Evolutionary conservation across 352 stramenopile species (phyloP), one percentile per base, ranked within the genome.

Genomic region (Pythium utonaiense): DNA sequence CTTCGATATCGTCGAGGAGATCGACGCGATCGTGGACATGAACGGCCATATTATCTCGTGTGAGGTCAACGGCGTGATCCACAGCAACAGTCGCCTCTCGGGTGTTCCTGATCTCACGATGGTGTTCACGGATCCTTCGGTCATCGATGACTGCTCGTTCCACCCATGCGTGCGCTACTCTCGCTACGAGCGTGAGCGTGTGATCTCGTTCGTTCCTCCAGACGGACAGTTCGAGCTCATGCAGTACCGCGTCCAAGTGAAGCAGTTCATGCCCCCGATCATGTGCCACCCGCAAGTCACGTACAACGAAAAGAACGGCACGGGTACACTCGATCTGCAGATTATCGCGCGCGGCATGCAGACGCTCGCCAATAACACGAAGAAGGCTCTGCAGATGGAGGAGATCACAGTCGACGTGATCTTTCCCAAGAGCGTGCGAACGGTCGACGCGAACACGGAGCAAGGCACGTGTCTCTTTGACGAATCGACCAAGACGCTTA

Each of bases 131-230:
- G 93, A 99, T 70, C 91, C 93, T 24, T 91, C 78, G 6, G 75
- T 99, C 14, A 98, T 99, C 68, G 95, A 98, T 67, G 96, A 99
- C 80, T 99, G 96, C 72, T 96, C 85, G 47, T 99, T 99, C 77
- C 97, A 99, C 75, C 96, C 96, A 14, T 99, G 97, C 71, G 96
- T 99, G 45, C 84, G 97, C 34, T 98, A 99, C 74, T 90, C 85
- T 16, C 77, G 94, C 38, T 99, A 97, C 72, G 97, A 99, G 60
- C 84, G 89, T 25, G 96, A 99, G 68, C 83, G 91, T 40, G 91
- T 98, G 10, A 95, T 99, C 57, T 98, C 86, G 62, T 99, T 99
- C 69, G 95, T 99, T 19, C 97, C 97, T 1, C 97, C 97, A 14
- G 97, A 99, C 81, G 97, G 97, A 41, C 78, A 95, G 40, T 99